Evolutionary conservation across 75 land plant species (phyloP), one percentile per base, ranked within the genome.

Genomic region (Pinus tabuliformis): DNA sequence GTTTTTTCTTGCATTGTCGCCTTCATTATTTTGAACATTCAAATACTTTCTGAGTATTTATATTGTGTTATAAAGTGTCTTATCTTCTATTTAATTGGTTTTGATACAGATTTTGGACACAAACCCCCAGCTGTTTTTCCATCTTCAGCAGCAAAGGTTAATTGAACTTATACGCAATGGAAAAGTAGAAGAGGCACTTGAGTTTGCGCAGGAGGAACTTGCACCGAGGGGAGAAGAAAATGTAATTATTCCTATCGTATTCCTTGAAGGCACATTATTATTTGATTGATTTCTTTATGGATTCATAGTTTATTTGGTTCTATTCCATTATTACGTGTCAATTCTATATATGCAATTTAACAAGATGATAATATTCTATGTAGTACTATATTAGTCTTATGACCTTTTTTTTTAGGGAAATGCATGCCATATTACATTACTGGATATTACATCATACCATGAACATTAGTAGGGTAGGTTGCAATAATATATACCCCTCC

Each of bases 171-270:
- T 96, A 59, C 85, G 99, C 13, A 79, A 82, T 80, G 98, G 95
- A 33, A 92, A 94, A 78, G 82, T 94, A n/a, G 97, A 92, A 78
- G 95, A 96, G 71, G 99, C 99, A 70, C 71, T 96, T 59, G 97
- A 93, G 73, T 96, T 96, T 86, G 99, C 99, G 39, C 99, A 96
- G 78, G 99, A 96, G 73, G 99, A 96, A 71, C 93, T 96, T 52
- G 99, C 98, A 73, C 98, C 99, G 8, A 84, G 99, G 71, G 99
- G 99, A 30, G 95, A 96, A 86, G 99, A 96, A 85, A 96, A 96
- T 87, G 98, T 95, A 87, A 64, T 58, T 83, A 18, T 22, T 56
- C 30, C 14, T 42, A 12, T 5, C 26, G 1, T 73, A 18, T 52
- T 15, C 52, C 60, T 54, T 22, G 63, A 49, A 49, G 54, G 9